Percentiles rank a stretch among this genome's conserved stretches.
Evolutionary conservation across 2,329 filamentous ascomycete genomes (phyloP).

Genomic region (Fusarium bulbicola): DNA sequence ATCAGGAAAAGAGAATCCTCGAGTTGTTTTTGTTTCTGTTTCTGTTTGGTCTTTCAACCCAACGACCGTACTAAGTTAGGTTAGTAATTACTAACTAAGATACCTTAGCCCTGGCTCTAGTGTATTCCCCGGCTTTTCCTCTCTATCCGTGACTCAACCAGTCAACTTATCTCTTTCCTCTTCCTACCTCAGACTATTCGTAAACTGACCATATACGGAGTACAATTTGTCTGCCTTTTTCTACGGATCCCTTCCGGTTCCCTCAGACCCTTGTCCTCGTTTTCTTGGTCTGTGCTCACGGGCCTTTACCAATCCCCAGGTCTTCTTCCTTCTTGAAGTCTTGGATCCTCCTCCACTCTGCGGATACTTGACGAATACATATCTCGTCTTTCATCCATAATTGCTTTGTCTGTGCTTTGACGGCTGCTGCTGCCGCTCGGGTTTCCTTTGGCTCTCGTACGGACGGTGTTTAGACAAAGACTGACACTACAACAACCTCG

Average conservation of each 20-base stretch:
- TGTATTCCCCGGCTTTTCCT: background rate
- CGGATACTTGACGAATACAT: background rate
- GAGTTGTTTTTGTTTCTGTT: background rate
- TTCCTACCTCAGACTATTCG: background rate
- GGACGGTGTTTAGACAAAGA: background rate
- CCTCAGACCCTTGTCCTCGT: conserved; percentile 21
- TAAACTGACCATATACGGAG: background rate
- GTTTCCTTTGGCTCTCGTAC: background rate
- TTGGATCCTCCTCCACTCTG: conserved; percentile 27
- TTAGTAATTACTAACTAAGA: background rate
- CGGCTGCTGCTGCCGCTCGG: background rate
- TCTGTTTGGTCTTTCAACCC: conserved; percentile 3
- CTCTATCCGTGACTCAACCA: background rate
- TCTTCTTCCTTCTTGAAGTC: conserved; percentile 20
- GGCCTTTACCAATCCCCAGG: conserved; percentile 35
- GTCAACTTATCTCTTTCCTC: background rate
- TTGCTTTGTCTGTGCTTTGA: conserved; percentile 12
- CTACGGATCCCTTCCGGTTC: background rate
- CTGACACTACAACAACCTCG: background rate
- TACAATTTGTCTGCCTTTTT: background rate
- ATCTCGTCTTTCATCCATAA: conserved; percentile 12
- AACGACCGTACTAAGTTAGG: background rate
- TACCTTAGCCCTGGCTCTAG: background rate
- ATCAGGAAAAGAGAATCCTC: conserved; percentile 1
- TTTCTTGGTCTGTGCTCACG: conserved; percentile 27